A percentile compares a stretch with the other conserved stretches of the same genome.
phyloP scores from a whole-genome alignment of 73 alveolate species.

The Paramecium tetraurelia region DNA sequence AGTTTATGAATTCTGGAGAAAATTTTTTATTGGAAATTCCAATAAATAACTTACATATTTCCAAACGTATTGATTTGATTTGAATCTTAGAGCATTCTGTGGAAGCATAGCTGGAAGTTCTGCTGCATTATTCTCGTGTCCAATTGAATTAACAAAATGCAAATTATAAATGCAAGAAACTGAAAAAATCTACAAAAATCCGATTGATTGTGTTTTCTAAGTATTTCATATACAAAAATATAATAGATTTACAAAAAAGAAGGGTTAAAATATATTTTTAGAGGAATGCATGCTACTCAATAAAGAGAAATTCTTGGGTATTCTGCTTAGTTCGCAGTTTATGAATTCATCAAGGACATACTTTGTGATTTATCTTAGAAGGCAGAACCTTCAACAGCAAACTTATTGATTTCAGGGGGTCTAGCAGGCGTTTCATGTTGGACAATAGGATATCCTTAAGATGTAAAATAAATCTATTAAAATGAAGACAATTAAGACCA shows the following conservation, averaged over 20 bases:
- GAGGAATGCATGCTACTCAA: slow-evolving; percentile 61
- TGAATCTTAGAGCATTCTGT: slow-evolving; percentile 26
- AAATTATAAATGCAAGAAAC: slow-evolving; percentile 63
- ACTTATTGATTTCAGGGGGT: slow-evolving; percentile 53
- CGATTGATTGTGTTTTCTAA: slow-evolving; percentile 33
- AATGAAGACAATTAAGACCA: slow-evolving; percentile 58
- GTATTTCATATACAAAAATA: background rate
- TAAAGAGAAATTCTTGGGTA: slow-evolving; percentile 59
- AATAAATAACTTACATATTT: slow-evolving; percentile 22
- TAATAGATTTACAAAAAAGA: slow-evolving; percentile 40
- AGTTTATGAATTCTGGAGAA: slow-evolving; percentile 62
- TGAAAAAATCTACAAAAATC: slow-evolving; percentile 34
- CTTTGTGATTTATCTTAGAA: background rate
- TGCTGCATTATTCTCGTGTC: slow-evolving; percentile 56
- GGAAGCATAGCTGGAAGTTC: slow-evolving; percentile 66
- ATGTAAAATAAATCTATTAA: background rate
- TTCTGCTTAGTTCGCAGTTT: slow-evolving; percentile 52
- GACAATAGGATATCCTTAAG: slow-evolving; percentile 59
- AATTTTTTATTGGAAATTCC: slow-evolving; percentile 10
- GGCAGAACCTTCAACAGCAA: slow-evolving; percentile 40
- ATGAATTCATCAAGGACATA: slow-evolving; percentile 33
- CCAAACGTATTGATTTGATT: background rate
- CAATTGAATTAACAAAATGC: slow-evolving; percentile 69
- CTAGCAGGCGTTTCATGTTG: slow-evolving; percentile 60
- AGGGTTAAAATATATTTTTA: slow-evolving; percentile 47